Percentiles rank a stretch among this genome's conserved stretches.
phyloP scores from a whole-genome alignment of 331 rosid species.

The Malus hybrid region DNA sequence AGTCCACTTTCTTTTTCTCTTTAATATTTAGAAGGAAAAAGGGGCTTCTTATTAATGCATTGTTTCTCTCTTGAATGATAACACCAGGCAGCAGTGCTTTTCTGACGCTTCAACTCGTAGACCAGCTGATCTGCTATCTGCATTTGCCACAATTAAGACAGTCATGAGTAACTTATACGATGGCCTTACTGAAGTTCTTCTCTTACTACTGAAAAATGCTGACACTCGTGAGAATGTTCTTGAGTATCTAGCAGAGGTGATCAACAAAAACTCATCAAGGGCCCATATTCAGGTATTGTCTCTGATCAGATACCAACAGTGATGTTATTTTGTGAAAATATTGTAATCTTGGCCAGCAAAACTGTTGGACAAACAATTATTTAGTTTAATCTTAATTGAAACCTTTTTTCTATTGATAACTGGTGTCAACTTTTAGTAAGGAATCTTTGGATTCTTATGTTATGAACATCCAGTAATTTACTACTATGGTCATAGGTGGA shows the following conservation, averaged over 20 bases:
- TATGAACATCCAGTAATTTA: neutral
- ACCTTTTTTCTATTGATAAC: neutral
- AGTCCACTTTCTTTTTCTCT: neutral
- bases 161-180: slow-evolving; percentile 72
- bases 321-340: neutral
- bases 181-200: slow-evolving; percentile 77
- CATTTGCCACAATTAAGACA: slow-evolving; percentile 75
- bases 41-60: neutral
- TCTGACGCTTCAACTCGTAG: slow-evolving; percentile 78
- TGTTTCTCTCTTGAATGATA: slow-evolving; percentile 9
- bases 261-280: slow-evolving; percentile 84
- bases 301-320: neutral
- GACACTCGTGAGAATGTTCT: slow-evolving; percentile 79
- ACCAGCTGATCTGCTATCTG: slow-evolving; percentile 69
- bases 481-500: slow-evolving; percentile 56
- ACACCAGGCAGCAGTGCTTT: slow-evolving; percentile 85
- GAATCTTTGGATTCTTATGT: neutral
- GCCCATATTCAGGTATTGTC: slow-evolving; percentile 85
- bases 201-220: slow-evolving; percentile 65
- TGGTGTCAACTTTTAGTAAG: neutral
- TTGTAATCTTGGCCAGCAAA: neutral
- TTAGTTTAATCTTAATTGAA: neutral
- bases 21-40: neutral
- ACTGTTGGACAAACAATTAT: neutral
- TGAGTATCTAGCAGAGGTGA: slow-evolving; percentile 87